These are phyloP conservation scores for Calamus simplicifolius DNA, from an alignment of 176 grass and related monocot species.

Conservation along the genomic window DNA sequence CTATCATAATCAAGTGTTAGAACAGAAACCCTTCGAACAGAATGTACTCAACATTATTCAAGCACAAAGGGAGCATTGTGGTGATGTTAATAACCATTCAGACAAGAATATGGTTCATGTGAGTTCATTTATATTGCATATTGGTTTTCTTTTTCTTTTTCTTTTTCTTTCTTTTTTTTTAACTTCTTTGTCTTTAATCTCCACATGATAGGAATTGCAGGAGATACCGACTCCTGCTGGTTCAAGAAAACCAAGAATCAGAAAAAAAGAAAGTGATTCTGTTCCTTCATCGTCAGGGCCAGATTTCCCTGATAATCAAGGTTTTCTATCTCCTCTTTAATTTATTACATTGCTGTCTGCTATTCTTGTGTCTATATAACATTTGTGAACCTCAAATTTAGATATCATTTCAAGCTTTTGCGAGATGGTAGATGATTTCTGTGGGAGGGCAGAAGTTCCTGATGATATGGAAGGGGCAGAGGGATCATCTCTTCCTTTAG, in stretches of 20 bases:
- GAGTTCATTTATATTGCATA: conserved; percentile 15
- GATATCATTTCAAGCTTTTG: conserved; percentile 60
- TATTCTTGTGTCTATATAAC: conserved; percentile 3
- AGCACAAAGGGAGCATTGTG: conserved; percentile 36
- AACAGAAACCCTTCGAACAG: conserved; percentile 50
- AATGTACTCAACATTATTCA: conserved; percentile 21
- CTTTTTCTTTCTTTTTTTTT: conserved; percentile 22
- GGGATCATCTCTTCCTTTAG: conserved; percentile 53
- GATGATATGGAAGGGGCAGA: conserved; percentile 75
- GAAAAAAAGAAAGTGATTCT: conserved; percentile 54
- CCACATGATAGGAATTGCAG: conserved; percentile 31
- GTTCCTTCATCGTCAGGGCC: conserved; percentile 45
- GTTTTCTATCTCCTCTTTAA: conserved; percentile 31
- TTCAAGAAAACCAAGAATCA: conserved; percentile 89
- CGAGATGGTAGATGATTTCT: conserved; percentile 88
- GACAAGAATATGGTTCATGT: conserved; percentile 46
- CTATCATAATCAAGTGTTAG: conserved; percentile 39
- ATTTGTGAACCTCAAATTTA: conserved; percentile 36
- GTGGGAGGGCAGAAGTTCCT: conserved; percentile 61
- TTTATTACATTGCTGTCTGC: background rate
- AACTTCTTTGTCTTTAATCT: conserved; percentile 20
- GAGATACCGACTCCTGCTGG: conserved; percentile 46
- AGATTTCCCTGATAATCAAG: conserved; percentile 55
- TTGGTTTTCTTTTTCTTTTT: background rate
- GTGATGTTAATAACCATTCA: conserved; percentile 40